Base-by-base conservation (phyloP, 2,329 filamentous ascomycete species). In the Xylariaceae sp. region DNA sequence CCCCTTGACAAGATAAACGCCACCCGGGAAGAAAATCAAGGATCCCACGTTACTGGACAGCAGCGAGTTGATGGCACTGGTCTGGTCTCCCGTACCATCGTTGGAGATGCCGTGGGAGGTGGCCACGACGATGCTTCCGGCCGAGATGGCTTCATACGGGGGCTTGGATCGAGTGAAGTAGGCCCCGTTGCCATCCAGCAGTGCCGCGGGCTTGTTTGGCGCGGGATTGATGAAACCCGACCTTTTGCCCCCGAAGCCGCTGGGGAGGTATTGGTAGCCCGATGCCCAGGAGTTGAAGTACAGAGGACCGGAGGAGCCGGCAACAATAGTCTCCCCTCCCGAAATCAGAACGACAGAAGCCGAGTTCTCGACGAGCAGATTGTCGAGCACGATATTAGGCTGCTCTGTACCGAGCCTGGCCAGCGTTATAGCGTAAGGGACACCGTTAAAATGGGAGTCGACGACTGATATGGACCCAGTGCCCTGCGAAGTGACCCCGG, bases 381-480 rank as follows among this genome's bases (percentile, higher is more conserved):
- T 78, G 47, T 80, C 75, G 24, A 80, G 42, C 11, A 78, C 69
- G 7, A 52, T 50, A n/a, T 44, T 38, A 2, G 47, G 46, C n/a
- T n/a, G n/a, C 1, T 39, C 17, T 0, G 13, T 11, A 1, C 27
- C 75, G n/a, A 59, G 59, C 47, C 66, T 67, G 1, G 66, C 63
- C 2, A 73, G 75, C 2, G 63, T 43, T 21, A 81, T 65, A 18
- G 67, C 76, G n/a, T 71, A 62, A 0, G 57, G 50, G 0, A 68
- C 72, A 45, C 74, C 67, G 21, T 50, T 63, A 46, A 81, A 69
- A 11, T 59, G 63, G 40, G 67, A 72, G 52, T 82, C 43, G n/a
- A 81, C 56, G 11, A 81, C 52, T 3, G 69, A 72, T 4, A 79
- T 63, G 0, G 72, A 77, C 12, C 74, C 77, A 6, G 75, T 70